Evolutionary conservation across 495 filamentous ascomycete genomes (phyloP).

Genomic region (Niebla homalea): DNA sequence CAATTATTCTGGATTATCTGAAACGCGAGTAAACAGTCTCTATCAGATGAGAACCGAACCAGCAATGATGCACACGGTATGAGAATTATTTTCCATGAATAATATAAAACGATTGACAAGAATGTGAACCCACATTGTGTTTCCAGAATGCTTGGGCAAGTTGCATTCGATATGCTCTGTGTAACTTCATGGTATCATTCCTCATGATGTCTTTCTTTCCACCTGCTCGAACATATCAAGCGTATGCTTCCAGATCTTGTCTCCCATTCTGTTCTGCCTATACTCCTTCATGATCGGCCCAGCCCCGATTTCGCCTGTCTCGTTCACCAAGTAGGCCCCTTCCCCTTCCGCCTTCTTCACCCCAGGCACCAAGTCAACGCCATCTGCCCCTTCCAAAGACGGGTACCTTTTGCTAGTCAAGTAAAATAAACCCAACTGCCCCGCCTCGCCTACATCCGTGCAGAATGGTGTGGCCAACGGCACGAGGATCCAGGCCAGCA

Average conservation of each 20-base stretch:
- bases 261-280: not conserved
- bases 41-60: too few species aligned
- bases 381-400: not conserved
- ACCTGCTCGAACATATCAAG: not conserved
- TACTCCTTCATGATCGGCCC: conserved; percentile 1
- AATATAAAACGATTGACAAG: too few species aligned
- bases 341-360: conserved; percentile 1
- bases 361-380: not conserved
- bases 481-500: not conserved
- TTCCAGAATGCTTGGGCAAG: too few species aligned
- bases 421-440: not conserved
- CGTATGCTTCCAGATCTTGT: not conserved
- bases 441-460: not conserved
- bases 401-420: not conserved
- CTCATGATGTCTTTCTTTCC: not conserved
- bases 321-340: not conserved
- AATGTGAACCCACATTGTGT: too few species aligned
- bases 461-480: not conserved
- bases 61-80: too few species aligned
- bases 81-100: too few species aligned
- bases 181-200: not conserved
- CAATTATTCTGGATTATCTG: too few species aligned
- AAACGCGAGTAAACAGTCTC: too few species aligned
- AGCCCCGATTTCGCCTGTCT: not conserved
- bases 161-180: not conserved